Percentiles rank a stretch among this genome's conserved stretches.
These are phyloP conservation scores for Penicillium oxalicum DNA, from an alignment of 2,329 filamentous ascomycete species.

Conservation along the genomic window DNA sequence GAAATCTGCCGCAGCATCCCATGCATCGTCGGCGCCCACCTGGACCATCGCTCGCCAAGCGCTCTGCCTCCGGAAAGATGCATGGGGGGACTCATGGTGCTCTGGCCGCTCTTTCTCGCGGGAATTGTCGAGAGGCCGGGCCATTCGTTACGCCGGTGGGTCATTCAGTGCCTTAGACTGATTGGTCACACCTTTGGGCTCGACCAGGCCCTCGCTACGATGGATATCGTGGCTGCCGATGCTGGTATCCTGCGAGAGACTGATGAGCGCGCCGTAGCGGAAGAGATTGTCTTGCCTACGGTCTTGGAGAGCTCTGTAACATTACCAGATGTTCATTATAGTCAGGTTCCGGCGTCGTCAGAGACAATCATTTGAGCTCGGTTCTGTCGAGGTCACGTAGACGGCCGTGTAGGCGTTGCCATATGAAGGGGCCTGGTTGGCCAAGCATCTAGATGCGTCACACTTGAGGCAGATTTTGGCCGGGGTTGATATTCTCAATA, in stretches of 20 bases:
- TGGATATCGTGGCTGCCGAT: conserved; percentile 27
- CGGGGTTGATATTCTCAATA: too few relatives aligned
- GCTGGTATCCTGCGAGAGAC: conserved; percentile 23
- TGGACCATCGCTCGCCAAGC: conserved; percentile 8
- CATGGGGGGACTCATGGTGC: conserved; percentile 29
- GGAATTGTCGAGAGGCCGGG: conserved; percentile 26
- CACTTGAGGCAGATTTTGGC: too few relatives aligned
- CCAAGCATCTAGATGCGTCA: too few relatives aligned
- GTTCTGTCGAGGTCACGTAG: neutral
- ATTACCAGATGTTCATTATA: conserved; percentile 2
- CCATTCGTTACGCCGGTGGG: conserved; percentile 29
- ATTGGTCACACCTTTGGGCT: conserved; percentile 35
- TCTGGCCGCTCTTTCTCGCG: conserved; percentile 37
- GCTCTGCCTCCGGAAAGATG: conserved; percentile 23
- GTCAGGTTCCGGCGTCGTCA: conserved; percentile 1
- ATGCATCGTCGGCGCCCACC: conserved; percentile 28
- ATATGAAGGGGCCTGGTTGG: too few relatives aligned
- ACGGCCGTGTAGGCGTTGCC: too few relatives aligned
- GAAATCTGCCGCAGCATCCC: conserved; percentile 38
- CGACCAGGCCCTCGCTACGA: conserved; percentile 34
- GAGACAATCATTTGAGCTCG: neutral
- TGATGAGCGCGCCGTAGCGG: conserved; percentile 16
- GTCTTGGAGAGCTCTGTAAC: neutral
- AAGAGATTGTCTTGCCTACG: conserved; percentile 1
- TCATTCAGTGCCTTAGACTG: conserved; percentile 25